phyloP scores from a whole-genome alignment of 1,284 basidiomycete species.

The Apiotrichum sp. region DNA sequence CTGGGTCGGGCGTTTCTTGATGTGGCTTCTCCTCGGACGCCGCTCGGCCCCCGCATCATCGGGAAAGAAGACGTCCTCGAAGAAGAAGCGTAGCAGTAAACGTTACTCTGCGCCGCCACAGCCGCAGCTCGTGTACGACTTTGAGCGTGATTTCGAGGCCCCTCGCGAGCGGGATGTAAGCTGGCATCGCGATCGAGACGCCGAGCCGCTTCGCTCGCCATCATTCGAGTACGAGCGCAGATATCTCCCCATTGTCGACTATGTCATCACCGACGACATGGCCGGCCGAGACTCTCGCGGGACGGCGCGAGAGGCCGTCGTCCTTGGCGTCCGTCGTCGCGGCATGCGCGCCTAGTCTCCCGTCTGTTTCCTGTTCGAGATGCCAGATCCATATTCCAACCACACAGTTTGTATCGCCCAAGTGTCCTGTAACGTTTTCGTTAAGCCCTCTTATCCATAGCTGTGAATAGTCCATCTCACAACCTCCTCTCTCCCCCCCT shows the following conservation, averaged over 20 bases:
- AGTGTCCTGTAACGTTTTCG: no score
- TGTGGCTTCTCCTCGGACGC: conserved; percentile 16
- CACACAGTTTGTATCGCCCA: no score
- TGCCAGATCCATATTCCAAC: no score
- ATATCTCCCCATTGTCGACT: conserved; percentile 16
- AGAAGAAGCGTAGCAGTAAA: not conserved
- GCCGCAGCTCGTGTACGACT: not conserved
- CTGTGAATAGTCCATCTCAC: no score
- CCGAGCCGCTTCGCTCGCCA: no score
- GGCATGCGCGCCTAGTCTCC: conserved; percentile 1
- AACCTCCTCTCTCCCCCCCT: no score
- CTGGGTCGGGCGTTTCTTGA: conserved; percentile 26
- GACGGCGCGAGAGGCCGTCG: conserved; percentile 20
- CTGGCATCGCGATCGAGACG: no score
- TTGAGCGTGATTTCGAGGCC: not conserved
- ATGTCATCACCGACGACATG: conserved; percentile 6
- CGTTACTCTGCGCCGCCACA: not conserved
- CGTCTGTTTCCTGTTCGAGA: no score
- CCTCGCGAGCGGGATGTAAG: no score
- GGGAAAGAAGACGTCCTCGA: not conserved
- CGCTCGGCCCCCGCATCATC: not conserved
- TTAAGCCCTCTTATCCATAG: no score
- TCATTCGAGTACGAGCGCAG: conserved; percentile 8
- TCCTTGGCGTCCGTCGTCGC: conserved; percentile 24
- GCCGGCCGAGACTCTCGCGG: not conserved